These are phyloP conservation scores for Tritrichomonas foetus DNA, from an alignment of 208 protist species.

Conservation along the genomic window DNA sequence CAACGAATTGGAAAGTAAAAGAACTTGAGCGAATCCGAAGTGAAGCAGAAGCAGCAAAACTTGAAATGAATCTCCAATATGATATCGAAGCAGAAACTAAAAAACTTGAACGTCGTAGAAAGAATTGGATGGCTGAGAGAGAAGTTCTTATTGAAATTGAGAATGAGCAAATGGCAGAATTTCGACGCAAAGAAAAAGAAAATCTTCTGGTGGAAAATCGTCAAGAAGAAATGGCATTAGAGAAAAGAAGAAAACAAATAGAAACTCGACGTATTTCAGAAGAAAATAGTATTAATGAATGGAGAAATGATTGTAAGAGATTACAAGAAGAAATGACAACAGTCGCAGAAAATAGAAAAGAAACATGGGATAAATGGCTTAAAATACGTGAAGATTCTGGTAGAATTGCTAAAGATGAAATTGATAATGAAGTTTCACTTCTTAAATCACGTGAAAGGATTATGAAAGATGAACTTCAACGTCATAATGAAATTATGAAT, in stretches of 20 bases:
- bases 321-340: neutral
- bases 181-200: neutral
- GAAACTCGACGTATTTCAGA: neutral
- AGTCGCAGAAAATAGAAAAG: neutral
- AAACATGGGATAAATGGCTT: slow-evolving; percentile 24
- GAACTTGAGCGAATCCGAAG: neutral
- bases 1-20: neutral
- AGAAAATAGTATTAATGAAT: neutral
- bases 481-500: neutral
- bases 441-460: neutral
- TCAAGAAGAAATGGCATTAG: neutral
- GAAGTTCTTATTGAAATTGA: neutral
- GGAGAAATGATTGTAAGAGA: neutral
- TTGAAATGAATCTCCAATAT: neutral
- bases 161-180: neutral
- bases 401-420: neutral
- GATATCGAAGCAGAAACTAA: neutral
- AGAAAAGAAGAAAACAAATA: neutral
- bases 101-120: neutral
- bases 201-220: neutral
- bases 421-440: neutral
- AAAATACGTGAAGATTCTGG: neutral
- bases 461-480: neutral
- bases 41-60: neutral
- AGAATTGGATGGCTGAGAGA: neutral